Percentiles rank a stretch among this genome's conserved stretches.
phyloP scores from a whole-genome alignment of 208 protist genomes.

The Blastocrithidia nonstop region DNA sequence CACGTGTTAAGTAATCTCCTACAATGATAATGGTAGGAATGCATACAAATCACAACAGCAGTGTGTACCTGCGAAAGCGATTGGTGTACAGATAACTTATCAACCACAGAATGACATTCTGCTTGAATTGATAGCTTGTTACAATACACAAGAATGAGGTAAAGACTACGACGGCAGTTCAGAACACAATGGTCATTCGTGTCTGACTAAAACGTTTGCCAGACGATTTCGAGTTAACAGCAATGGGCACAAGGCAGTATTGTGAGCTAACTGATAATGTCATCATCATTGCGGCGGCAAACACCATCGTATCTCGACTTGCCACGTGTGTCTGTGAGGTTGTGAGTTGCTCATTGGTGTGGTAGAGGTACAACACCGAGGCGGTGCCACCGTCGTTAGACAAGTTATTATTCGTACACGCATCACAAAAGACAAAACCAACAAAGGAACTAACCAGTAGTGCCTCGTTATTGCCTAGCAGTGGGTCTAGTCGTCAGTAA shows the following conservation, averaged over 20 bases:
- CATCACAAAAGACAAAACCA: conserved; percentile 67
- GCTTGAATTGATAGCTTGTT: conserved; percentile 44
- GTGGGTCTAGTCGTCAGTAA: conserved; percentile 27
- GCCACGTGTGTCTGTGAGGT: conserved; percentile 66
- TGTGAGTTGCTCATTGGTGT: conserved; percentile 15
- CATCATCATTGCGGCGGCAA: conserved; percentile 26
- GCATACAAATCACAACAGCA: conserved; percentile 25
- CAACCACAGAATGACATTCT: conserved; percentile 46
- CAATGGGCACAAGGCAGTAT: conserved; percentile 30
- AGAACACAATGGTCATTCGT: conserved; percentile 57
- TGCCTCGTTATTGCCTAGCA: conserved; percentile 63
- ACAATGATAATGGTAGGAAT: conserved; percentile 38
- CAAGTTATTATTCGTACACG: conserved; percentile 54
- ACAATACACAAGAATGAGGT: conserved; percentile 9
- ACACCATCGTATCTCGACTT: conserved; percentile 42
- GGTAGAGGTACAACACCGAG: too few relatives aligned
- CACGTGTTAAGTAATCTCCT: conserved; percentile 26
- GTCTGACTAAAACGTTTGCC: conserved; percentile 26
- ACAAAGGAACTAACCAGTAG: conserved; percentile 52
- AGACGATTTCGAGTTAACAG: conserved; percentile 68
- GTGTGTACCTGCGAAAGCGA: conserved; percentile 33
- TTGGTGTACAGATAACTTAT: conserved; percentile 42
- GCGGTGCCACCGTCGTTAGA: conserved; percentile 2
- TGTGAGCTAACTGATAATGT: conserved; percentile 19
- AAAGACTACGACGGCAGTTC: conserved; percentile 17